Evolutionary conservation across 2,329 filamentous ascomycete genomes (phyloP).

Genomic region (Coniochaeta hoffmannii): DNA sequence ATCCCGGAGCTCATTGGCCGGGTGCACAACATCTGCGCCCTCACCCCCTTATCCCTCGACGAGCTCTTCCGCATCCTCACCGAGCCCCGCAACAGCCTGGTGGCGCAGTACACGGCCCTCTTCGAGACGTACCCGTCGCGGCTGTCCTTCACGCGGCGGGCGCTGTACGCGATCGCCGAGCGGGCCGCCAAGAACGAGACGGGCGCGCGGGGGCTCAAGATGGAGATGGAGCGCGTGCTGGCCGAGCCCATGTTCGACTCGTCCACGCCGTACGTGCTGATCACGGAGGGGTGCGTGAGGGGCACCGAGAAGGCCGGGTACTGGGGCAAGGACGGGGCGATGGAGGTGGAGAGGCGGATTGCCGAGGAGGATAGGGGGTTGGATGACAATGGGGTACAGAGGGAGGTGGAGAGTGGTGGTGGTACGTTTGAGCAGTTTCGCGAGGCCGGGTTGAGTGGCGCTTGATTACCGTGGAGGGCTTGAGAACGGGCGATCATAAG

Average conservation of each 20-base stretch:
- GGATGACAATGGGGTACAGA: conserved; percentile 10
- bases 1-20: conserved; percentile 96
- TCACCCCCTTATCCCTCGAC: conserved; percentile 62
- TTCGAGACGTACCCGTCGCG: conserved; percentile 76
- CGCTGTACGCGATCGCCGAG: conserved; percentile 74
- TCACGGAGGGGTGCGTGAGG: conserved; percentile 62
- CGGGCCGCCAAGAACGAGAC: conserved; percentile 56
- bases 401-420: conserved; percentile 8
- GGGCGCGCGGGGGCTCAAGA: conserved; percentile 71
- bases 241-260: conserved; percentile 78
- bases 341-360: conserved; percentile 61
- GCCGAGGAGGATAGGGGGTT: conserved; percentile 49
- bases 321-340: conserved; percentile 63
- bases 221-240: conserved; percentile 72
- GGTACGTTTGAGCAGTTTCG: conserved; percentile 33
- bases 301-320: conserved; percentile 53
- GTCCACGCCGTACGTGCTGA: conserved; percentile 66
- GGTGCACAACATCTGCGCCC: conserved; percentile 80
- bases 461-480: conserved; percentile 25
- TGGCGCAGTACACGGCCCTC: conserved; percentile 82
- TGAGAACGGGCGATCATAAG: not conserved
- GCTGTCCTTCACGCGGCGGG: conserved; percentile 73
- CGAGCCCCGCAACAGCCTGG: conserved; percentile 81
- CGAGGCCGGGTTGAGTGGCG: conserved; percentile 40
- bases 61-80: conserved; percentile 82